Base-by-base conservation (phyloP, 1,284 basidiomycete genomes). In the Irpex lacteus region DNA sequence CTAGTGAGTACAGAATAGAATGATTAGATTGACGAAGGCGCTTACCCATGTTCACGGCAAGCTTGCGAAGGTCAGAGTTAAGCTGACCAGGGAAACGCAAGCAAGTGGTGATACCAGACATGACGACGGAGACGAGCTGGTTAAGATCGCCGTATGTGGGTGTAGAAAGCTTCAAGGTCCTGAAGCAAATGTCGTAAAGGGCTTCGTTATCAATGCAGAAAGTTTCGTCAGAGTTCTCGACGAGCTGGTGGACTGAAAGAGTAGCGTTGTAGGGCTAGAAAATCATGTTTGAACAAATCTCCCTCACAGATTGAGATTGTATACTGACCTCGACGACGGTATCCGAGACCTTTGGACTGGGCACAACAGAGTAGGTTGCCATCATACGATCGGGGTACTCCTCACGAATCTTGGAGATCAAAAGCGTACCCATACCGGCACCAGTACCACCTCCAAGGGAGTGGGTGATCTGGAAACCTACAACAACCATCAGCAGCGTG, bases 171-270 rank as follows among this genome's bases (percentile, higher is more conserved):
- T 98, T 98, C 75, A 98, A 86, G 56, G 96, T 98, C 73, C 94
- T 88, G 89, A 97, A 95, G 83, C 95, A 98, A 74, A 98, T 98
- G 76, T 98, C 96, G 81, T 98, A 98, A 64, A 98, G 89, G 40
- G 97, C 97, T 79, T 98, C 96, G 79, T 98, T 98, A 79, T 98
- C 97, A 72, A 98, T 92, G 76, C 94, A 97, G 85, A 96, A 96
- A 13, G 95, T 95, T 77, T 96, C 89, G 75, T 98, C 96, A 55
- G 94, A 95, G 83, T 97, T 96, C 79, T 98, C 96, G 59, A 98
- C 93, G 36, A 98, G 87, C 80, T 98, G 96, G 77, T 98, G 94
- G 52, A 97, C 90, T 54, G 96, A 96, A 62, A 98, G 89, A 0
- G 94, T 92, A 26, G 95, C 92, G 77, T 98, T 98, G 86, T 98